These are phyloP conservation scores for Lipomyces sp. DNA, from an alignment of 805 yeast genomes.

Conservation along the genomic window DNA sequence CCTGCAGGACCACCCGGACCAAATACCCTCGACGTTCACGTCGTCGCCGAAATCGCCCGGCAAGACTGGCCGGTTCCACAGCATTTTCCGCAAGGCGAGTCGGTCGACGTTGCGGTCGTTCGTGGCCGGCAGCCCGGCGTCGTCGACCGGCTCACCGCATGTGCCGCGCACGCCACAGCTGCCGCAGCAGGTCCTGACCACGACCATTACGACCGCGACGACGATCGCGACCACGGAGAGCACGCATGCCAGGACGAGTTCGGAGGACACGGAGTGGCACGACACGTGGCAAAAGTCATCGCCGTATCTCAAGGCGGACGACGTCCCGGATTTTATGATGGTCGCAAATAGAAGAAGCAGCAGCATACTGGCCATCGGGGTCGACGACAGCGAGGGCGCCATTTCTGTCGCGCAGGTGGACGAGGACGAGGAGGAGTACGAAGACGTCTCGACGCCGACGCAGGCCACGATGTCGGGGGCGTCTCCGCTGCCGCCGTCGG, in stretches of 20 bases:
- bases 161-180: too few species aligned
- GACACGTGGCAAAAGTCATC: too few species aligned
- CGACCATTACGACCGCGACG: too few species aligned
- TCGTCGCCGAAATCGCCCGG: conserved; percentile 14
- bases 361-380: neutral
- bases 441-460: too few species aligned
- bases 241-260: too few species aligned
- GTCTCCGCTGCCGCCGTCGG: neutral
- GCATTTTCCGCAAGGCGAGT: conserved; percentile 14
- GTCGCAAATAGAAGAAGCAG: neutral
- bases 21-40: neutral
- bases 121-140: conserved; percentile 8
- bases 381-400: neutral
- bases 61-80: conserved; percentile 13
- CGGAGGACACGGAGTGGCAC: too few species aligned
- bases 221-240: too few species aligned
- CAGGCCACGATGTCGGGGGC: too few species aligned
- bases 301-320: too few species aligned
- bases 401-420: too few species aligned
- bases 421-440: too few species aligned
- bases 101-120: conserved; percentile 10
- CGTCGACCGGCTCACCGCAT: conserved; percentile 1
- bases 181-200: too few species aligned
- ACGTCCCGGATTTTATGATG: conserved; percentile 1
- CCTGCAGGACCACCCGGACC: conserved; percentile 11